Evolutionary conservation across 306 rosid species (phyloP).

Genomic region (Trichosanthes cucumerina): DNA sequence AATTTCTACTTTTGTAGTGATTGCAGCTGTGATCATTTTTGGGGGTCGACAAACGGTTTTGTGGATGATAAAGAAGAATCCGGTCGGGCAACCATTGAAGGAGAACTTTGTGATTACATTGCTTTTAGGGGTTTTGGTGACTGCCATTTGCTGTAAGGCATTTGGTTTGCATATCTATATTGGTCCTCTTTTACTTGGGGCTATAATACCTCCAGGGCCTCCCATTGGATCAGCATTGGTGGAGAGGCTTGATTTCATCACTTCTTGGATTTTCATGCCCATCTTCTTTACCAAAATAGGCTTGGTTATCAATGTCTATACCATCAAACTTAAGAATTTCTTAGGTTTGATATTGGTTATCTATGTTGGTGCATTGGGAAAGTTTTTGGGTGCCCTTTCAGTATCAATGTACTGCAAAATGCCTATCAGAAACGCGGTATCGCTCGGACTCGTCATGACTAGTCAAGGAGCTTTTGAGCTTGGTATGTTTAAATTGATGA

Average conservation of each 20-base stretch:
- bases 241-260: constrained; percentile 20
- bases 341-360: constrained; percentile 7
- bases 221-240: constrained; percentile 15
- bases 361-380: constrained; percentile 14
- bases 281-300: constrained; percentile 19
- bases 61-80: constrained; percentile 14
- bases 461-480: constrained; percentile 27
- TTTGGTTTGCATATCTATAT: constrained; percentile 16
- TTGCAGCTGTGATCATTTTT: constrained; percentile 4
- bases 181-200: constrained; percentile 25
- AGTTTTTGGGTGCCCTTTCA: constrained; percentile 21
- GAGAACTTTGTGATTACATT: constrained; percentile 6
- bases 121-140: constrained; percentile 10
- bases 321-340: background rate
- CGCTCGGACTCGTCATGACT: constrained; percentile 27
- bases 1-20: background rate
- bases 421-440: constrained; percentile 18
- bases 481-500: constrained; percentile 11
- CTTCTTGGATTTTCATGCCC: constrained; percentile 27
- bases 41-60: background rate
- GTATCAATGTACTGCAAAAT: constrained; percentile 4
- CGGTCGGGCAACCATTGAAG: constrained; percentile 11
- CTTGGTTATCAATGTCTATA: constrained; percentile 8
- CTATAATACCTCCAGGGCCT: constrained; percentile 20
- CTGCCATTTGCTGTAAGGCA: constrained; percentile 15